These are phyloP conservation scores for Cupressus sempervirens DNA, from an alignment of 75 land plant species.

Conservation along the genomic window DNA sequence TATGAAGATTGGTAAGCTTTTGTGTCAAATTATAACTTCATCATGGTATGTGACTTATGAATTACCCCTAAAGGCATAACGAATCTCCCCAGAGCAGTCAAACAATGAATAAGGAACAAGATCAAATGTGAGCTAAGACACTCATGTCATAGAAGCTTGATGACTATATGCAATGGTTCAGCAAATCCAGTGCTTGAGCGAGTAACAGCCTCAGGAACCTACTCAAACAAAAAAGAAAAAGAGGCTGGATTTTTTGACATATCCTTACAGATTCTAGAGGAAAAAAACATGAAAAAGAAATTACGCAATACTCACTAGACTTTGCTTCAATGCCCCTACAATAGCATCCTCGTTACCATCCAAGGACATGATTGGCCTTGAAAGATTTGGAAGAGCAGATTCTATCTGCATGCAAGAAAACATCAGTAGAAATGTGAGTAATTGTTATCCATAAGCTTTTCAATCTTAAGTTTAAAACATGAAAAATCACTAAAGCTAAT, in stretches of 20 bases:
- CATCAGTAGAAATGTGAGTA: neutral
- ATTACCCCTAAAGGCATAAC: too few relatives aligned
- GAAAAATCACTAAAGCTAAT: neutral
- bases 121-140: too few relatives aligned
- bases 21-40: too few relatives aligned
- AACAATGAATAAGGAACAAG: too few relatives aligned
- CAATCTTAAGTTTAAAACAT: neutral
- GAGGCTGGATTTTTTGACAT: too few relatives aligned
- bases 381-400: constrained; percentile 87
- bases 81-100: too few relatives aligned
- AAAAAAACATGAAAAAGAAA: neutral
- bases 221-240: too few relatives aligned
- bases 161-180: neutral
- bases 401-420: constrained; percentile 61
- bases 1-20: too few relatives aligned
- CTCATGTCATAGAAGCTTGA: too few relatives aligned
- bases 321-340: constrained; percentile 88
- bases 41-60: too few relatives aligned
- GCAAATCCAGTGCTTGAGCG: too few relatives aligned
- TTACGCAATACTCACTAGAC: constrained; percentile 48
- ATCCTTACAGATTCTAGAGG: neutral
- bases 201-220: neutral
- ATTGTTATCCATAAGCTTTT: neutral
- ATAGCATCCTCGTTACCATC: constrained; percentile 95
- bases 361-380: constrained; percentile 94